Evolutionary conservation across 140 eudicot species (phyloP), one percentile per base, ranked within the genome.

Genomic region (Ambrosia hybrid): DNA sequence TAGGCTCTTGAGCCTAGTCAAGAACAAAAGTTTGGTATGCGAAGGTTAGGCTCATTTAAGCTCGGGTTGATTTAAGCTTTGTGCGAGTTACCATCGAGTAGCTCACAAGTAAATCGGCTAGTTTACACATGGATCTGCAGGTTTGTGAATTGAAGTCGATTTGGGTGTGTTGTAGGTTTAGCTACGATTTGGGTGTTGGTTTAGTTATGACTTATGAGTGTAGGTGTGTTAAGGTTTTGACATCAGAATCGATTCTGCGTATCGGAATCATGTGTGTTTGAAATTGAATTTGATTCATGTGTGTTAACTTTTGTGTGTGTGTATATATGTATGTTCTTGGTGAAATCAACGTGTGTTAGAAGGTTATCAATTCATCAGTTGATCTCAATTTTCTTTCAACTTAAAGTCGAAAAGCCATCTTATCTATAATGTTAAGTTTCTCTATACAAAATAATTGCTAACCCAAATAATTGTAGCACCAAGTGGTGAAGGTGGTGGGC

Each of bases 401-500:
- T 1, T 41, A 5, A 41, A 9, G 9, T 8, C n/a, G 10, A 48
- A 48, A 48, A 48, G n/a, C 53, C 53, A 11, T 48, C 53, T 48
- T 48, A 48, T 48, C 53, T 3, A 21, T 21, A 9, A 48, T 8
- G 52, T 48, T 8, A 0, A 48, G 53, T 48, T 48, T 48, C 9
- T 0, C 53, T 48, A 48, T 46, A 46, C 53, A n/a, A 48, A 48
- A 48, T 48, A 9, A 48, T 48, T 48, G 53, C 14, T 9, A 48
- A 48, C 53, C 12, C 10, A 8, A 48, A 48, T 48, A 48, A 48
- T 48, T 48, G n/a, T 48, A 59, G 45, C 33, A 59, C 17, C 43
- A 59, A 59, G 13, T 59, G 43, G 43, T 59, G 17, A 59, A 59
- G 65, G 17, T 59, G 45, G 45, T 33, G 43, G 65, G 65, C 38